Evolutionary conservation across 2,329 filamentous ascomycete species (phyloP).

Genomic region (Cadophora luteo-olivacea): DNA sequence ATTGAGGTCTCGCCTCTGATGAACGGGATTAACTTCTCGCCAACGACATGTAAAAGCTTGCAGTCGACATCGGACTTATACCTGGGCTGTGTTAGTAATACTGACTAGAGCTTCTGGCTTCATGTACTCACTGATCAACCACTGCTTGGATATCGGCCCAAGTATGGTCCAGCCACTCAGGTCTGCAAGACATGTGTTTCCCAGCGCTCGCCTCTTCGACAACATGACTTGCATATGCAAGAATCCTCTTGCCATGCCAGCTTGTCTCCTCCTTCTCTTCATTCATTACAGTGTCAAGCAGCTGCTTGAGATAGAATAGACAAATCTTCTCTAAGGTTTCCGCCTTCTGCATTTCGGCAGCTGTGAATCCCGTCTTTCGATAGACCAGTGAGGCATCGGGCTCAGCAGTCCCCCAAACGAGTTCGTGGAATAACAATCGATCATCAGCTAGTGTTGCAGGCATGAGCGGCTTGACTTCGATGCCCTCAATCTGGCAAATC

Average conservation of each 20-base stretch:
- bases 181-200: slow-evolving; percentile 27
- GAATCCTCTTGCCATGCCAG: slow-evolving; percentile 26
- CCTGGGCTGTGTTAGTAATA: not conserved
- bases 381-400: slow-evolving; percentile 30
- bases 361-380: slow-evolving; percentile 17
- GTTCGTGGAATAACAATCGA: slow-evolving; percentile 35
- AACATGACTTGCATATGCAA: slow-evolving; percentile 25
- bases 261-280: not conserved
- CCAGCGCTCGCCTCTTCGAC: slow-evolving; percentile 24
- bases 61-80: slow-evolving; percentile 29
- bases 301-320: slow-evolving; percentile 24
- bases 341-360: slow-evolving; percentile 24
- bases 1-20: slow-evolving; percentile 33
- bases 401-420: slow-evolving; percentile 27
- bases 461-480: slow-evolving; percentile 32
- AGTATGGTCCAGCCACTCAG: slow-evolving; percentile 29
- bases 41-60: slow-evolving; percentile 32
- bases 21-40: slow-evolving; percentile 31
- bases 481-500: slow-evolving; percentile 37
- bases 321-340: slow-evolving; percentile 28
- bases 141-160: slow-evolving; percentile 19
- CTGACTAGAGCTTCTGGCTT: not conserved
- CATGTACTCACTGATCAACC: slow-evolving; percentile 14
- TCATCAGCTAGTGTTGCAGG: slow-evolving; percentile 34
- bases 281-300: not conserved